Base-by-base conservation (phyloP, 208 protist species). In the Novymonas esmeraldas region DNA sequence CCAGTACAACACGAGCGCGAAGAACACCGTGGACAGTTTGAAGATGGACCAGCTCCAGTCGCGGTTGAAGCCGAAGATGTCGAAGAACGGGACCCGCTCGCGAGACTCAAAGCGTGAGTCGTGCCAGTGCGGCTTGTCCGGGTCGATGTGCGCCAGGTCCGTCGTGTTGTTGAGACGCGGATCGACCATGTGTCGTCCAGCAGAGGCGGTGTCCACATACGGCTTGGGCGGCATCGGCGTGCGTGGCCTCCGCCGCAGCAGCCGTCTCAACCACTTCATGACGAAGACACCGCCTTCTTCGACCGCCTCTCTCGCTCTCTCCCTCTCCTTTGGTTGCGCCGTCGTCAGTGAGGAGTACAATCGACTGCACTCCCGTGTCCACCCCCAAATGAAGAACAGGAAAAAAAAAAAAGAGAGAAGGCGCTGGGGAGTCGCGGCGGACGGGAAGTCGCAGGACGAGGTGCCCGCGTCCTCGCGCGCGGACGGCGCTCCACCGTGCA, bases 41-140 rank as follows among this genome's bases (percentile, higher is more conserved):
- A 93, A 96, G 0, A 96, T 55, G 20, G 88, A 85, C 87, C 88
- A 96, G 67, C 88, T 94, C 89, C 91, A 96, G 79, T 96, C 82
- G 1, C 88, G 73, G 64, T 96, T 96, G 67, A 78, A 96, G 9
- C 91, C 91, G 49, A 91, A 96, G 45, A 94, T 45, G 50, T 96
- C 91, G 73, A 96, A 92, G 62, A 96, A 94, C 0, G 86, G 91
- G 2, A 93, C 77, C 38, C 48, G 69, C 39, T 92, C 79, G 22
- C 91, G 81, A 3, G 84, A 85, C n/a, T 94, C 88, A 62, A 92
- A 96, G 16, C 82, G 75, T 2, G 81, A 73, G 52, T 94, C 91
- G 46, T 92, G 85, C 89, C 91, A 96, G 76, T 96, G 91, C 18
- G 88, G 91, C 60, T 91, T 94, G 54, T 96, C 89, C 0, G 91